Conservation (phyloP, 2,329 filamentous ascomycete species). For the Aspergillus pseudotamarii region DNA sequence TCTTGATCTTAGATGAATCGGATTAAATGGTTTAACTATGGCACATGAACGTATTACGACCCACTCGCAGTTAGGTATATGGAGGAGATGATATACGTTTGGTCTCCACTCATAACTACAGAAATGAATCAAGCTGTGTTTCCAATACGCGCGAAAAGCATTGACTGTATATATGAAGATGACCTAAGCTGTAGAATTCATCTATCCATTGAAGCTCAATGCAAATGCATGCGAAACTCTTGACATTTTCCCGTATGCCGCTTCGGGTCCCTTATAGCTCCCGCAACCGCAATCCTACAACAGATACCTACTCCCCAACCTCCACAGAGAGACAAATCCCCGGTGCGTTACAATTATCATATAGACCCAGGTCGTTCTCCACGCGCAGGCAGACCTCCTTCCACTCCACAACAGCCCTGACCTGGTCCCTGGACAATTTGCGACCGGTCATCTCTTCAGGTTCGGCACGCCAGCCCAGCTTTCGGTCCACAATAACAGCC, state of each 20-base stretch:
- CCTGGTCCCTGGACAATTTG: not conserved
- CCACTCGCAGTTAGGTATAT: not conserved
- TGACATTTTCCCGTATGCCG: not conserved
- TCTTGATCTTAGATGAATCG: not conserved
- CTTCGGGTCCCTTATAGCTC: not conserved
- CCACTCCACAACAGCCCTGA: not conserved
- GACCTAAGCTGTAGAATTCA: not conserved
- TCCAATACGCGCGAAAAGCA: not conserved
- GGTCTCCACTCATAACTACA: not conserved
- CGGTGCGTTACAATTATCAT: not conserved
- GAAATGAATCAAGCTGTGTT: not conserved
- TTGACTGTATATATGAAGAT: not conserved
- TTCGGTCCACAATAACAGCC: not conserved
- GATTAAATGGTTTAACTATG: not conserved
- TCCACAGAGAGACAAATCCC: conserved; percentile 1
- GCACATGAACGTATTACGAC: not conserved
- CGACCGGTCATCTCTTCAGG: not conserved
- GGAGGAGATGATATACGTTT: not conserved
- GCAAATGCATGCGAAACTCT: not conserved
- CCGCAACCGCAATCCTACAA: not conserved
- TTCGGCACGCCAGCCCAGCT: not conserved
- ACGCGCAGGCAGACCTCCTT: conserved; percentile 2
- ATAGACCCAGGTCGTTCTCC: not conserved
- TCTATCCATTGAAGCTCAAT: not conserved
- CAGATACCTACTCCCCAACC: not conserved